phyloP scores from a whole-genome alignment of 148 eudicot genomes.

The Cornus kousa region DNA sequence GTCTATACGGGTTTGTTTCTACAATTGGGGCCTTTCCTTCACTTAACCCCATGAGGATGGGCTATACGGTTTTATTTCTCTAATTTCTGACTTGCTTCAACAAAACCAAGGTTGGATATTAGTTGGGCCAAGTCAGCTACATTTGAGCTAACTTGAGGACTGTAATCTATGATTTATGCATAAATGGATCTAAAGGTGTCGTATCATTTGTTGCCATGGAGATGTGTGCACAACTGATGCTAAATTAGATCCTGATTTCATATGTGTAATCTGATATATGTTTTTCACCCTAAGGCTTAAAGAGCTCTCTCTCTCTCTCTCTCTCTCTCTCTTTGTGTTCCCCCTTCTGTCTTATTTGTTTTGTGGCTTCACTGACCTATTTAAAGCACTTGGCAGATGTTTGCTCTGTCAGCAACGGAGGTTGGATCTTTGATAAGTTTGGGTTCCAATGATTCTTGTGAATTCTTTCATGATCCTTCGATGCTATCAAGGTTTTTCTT shows the following conservation, averaged over 20 bases:
- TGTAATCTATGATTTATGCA: too few species aligned
- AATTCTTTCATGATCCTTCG: conserved; percentile 95
- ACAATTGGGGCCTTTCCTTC: too few species aligned
- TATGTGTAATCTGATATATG: background rate
- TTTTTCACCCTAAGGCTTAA: background rate
- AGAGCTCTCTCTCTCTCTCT: conserved; percentile 1
- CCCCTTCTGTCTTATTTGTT: background rate
- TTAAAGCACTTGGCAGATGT: conserved; percentile 37
- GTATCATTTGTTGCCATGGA: background rate
- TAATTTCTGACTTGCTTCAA: too few species aligned
- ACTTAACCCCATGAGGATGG: too few species aligned
- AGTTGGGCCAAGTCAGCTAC: background rate
- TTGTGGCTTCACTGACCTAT: conserved; percentile 9
- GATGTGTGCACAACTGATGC: background rate
- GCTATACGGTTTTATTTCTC: too few species aligned
- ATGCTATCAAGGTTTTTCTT: conserved; percentile 58
- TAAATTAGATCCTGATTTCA: background rate
- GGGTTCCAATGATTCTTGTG: conserved; percentile 70
- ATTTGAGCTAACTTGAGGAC: background rate
- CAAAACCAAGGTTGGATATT: background rate
- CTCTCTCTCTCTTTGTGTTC: background rate
- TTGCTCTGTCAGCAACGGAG: conserved; percentile 85
- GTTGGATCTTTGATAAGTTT: conserved; percentile 77
- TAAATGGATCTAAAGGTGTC: background rate
- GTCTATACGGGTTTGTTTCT: too few species aligned